phyloP scores from a whole-genome alignment of 129 eudicot species.

The Solidago caesia region DNA sequence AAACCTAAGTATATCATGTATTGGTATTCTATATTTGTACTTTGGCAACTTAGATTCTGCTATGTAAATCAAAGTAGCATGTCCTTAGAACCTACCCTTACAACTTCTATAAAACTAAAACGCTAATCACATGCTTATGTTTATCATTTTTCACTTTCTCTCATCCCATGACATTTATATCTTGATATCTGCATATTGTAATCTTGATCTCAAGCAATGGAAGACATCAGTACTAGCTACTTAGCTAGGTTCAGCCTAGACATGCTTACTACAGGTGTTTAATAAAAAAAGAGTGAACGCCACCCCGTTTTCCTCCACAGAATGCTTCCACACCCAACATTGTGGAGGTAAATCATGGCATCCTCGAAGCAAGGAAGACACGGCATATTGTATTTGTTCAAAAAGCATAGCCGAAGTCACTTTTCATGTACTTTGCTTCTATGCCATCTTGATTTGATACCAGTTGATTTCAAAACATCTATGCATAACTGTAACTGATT shows the following conservation, averaged over 20 bases:
- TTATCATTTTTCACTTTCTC: neutral
- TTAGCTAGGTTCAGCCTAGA: neutral
- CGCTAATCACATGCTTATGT: neutral
- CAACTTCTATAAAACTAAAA: neutral
- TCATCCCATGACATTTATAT: too few species aligned
- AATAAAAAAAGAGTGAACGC: too few species aligned
- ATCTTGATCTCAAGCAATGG: neutral
- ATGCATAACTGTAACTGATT: neutral
- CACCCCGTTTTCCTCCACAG: too few species aligned
- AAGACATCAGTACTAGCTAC: neutral
- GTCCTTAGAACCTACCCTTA: neutral
- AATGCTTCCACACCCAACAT: too few species aligned
- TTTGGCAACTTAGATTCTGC: neutral
- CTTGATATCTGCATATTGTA: too few species aligned
- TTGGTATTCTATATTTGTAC: neutral
- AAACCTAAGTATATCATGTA: neutral
- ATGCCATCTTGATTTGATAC: neutral
- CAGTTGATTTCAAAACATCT: neutral
- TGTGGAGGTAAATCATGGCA: too few species aligned
- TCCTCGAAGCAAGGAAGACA: too few species aligned
- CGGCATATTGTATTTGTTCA: too few species aligned
- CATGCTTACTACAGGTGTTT: slow-evolving; percentile 14
- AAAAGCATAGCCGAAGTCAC: neutral
- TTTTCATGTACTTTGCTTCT: neutral
- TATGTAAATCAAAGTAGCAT: neutral